A percentile compares a stretch with the other conserved stretches of the same genome.
Evolutionary conservation across 192 early-diverging fungal genomes (phyloP).

Genomic region (Backusella luteola): DNA sequence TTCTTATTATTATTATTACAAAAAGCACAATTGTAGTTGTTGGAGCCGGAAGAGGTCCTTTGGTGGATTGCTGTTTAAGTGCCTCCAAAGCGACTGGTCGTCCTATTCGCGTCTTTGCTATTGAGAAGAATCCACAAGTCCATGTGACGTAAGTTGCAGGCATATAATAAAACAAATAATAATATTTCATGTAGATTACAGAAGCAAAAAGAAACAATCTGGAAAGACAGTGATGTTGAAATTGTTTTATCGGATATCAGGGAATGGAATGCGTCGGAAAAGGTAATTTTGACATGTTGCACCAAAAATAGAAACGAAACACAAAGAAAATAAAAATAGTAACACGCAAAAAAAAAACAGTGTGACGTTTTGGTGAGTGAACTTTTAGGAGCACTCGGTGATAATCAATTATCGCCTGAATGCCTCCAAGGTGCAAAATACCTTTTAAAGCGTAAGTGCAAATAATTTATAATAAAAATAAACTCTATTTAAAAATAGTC

Average conservation of each 20-base stretch:
- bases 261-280: slow-evolving; percentile 66
- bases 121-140: slow-evolving; percentile 98
- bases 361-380: slow-evolving; percentile 95
- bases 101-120: slow-evolving; percentile 72
- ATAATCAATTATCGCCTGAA: slow-evolving; percentile 99
- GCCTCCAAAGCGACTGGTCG: slow-evolving; percentile 65
- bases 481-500: background rate
- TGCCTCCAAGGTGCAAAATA: slow-evolving; percentile 90
- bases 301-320: background rate
- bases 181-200: slow-evolving; percentile 55
- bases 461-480: background rate
- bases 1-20: background rate
- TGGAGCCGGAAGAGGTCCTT: slow-evolving; percentile 93
- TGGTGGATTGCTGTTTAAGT: slow-evolving; percentile 83
- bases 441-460: slow-evolving; percentile 43
- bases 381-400: slow-evolving; percentile 96
- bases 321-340: background rate
- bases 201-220: slow-evolving; percentile 66
- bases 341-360: slow-evolving; percentile 21
- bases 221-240: slow-evolving; percentile 76
- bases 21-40: slow-evolving; percentile 83
- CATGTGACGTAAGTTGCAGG: slow-evolving; percentile 65
- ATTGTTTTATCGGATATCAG: slow-evolving; percentile 94
- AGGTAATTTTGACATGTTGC: slow-evolving; percentile 35
- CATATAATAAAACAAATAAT: background rate